Percentiles rank a stretch among this genome's conserved stretches.
Conservation (phyloP, 805 yeast species). For the Yarrowia keelungensis region DNA sequence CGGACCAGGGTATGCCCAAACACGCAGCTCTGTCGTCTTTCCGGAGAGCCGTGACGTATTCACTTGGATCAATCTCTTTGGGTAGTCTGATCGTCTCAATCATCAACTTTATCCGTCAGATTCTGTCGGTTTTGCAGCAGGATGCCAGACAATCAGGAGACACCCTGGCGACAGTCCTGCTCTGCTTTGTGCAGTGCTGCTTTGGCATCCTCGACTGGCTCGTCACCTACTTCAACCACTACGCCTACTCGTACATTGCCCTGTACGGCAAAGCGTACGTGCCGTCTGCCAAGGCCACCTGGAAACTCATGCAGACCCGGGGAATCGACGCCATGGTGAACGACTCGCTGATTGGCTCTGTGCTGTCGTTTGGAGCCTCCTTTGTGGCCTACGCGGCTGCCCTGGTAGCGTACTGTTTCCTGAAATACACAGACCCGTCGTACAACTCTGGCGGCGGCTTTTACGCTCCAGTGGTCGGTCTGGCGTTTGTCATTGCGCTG, state of each 20-base stretch:
- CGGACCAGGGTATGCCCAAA: constrained; percentile 79
- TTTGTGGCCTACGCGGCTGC: constrained; percentile 74
- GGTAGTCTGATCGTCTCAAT: constrained; percentile 78
- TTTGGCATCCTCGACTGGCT: constrained; percentile 77
- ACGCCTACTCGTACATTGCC: constrained; percentile 86
- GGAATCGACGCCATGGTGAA: constrained; percentile 86
- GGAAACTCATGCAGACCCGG: constrained; percentile 75
- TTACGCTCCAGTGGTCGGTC: constrained; percentile 77
- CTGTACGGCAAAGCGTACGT: constrained; percentile 82
- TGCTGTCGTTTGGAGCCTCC: constrained; percentile 76
- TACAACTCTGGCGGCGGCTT: constrained; percentile 66
- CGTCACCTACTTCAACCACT: constrained; percentile 85
- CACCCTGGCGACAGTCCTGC: constrained; percentile 60
- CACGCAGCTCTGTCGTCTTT: constrained; percentile 84
- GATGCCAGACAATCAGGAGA: constrained; percentile 60
- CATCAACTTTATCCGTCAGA: constrained; percentile 68
- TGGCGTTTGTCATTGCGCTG: constrained; percentile 71
- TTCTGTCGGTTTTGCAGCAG: constrained; percentile 60
- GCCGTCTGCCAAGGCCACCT: constrained; percentile 79
- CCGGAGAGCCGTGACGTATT: constrained; percentile 78
- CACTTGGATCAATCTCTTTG: constrained; percentile 89
- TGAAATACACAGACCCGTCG: constrained; percentile 70
- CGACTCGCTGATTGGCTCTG: constrained; percentile 80
- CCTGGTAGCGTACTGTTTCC: constrained; percentile 67
- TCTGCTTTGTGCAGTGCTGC: constrained; percentile 60